Evolutionary conservation across 1,284 basidiomycete genomes (phyloP), one percentile per base, ranked within the genome.

Genomic region (Cystobasidium pallidum): DNA sequence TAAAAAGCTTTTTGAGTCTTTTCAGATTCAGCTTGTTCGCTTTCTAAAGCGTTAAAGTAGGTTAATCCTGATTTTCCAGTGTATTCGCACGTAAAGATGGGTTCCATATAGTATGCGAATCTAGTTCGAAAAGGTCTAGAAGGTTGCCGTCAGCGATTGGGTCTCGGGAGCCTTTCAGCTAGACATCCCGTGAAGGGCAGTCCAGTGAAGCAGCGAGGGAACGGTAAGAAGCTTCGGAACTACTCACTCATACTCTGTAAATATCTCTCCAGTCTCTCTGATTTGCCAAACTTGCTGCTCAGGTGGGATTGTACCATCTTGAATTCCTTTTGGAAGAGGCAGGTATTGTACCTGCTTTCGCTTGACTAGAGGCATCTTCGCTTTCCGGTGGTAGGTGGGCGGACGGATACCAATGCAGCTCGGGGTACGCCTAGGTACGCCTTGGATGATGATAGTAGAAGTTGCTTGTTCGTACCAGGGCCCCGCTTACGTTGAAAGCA

Each of bases 21-120:
- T 66, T 88, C 86, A 39, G 91, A 90, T 82, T 98, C 94, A 78
- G 89, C 88, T 73, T 87, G 87, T 82, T 99, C 95, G 76, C 91
- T 94, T 78, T 92, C 88, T 63, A 94, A 84, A 8, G 96, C 96
- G 79, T 94, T 88, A 81, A 96, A 96, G 83, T 93, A 99, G 82
- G 92, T 90, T 68, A 99, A 85, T 66, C 89, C 89, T 77, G 91
- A 91, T 84, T 92, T 95, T 80, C 93, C 93, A 47, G 92, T 94
- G 77, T 94, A 91, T 84, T 95, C 92, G 81, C 92, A 94, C 79
- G 94, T 91, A 82, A 96, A 95, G 80, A 93, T 89, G 78, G 91
- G 92, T 77, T 92, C 87, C 75, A 89, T 87, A 83, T 96, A 96
- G 84, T 96, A 98, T 73, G 90, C 90, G 85, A 95, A 90, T 75